Percentiles rank a stretch among this genome's conserved stretches.
Conservation (phyloP, 202 grass and related monocot species). For the Cymbopogon flexuosus region DNA sequence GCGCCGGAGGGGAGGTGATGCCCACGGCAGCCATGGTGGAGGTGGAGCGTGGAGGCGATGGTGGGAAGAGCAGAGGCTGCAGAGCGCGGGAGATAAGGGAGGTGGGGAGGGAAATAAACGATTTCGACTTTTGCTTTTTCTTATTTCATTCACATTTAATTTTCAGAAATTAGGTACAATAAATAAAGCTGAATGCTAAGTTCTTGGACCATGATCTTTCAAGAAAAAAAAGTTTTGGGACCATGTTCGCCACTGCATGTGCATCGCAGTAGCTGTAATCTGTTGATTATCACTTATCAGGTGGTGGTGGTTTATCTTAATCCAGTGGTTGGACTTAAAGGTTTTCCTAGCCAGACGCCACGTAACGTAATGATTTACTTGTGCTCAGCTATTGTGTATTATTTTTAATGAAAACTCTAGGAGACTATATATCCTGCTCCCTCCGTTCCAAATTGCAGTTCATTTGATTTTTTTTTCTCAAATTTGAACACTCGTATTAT, state of each 20-base stretch:
- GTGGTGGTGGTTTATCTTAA: neutral
- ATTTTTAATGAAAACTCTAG: neutral
- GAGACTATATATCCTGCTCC: too few relatives aligned
- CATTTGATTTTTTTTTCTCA: too few relatives aligned
- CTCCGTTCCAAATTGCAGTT: too few relatives aligned
- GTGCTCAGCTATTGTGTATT: neutral
- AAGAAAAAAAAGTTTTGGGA: neutral
- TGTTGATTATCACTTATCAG: neutral
- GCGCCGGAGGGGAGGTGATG: conserved; percentile 28
- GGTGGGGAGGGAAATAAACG: conserved; percentile 44
- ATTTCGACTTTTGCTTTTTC: neutral
- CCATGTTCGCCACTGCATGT: neutral
- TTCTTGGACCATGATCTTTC: neutral
- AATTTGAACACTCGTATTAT: too few relatives aligned
- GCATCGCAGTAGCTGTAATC: neutral
- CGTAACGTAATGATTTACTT: neutral
- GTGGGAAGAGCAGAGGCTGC: neutral
- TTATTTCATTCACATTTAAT: neutral
- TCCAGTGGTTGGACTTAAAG: neutral
- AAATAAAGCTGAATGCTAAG: neutral
- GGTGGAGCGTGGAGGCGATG: neutral
- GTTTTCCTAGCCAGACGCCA: neutral
- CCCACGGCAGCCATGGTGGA: conserved; percentile 39
- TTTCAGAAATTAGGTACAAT: neutral
- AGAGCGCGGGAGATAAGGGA: conserved; percentile 56